Base-by-base conservation (phyloP, 2,329 filamentous ascomycete genomes). In the Pseudogymnoascus verrucosus region DNA sequence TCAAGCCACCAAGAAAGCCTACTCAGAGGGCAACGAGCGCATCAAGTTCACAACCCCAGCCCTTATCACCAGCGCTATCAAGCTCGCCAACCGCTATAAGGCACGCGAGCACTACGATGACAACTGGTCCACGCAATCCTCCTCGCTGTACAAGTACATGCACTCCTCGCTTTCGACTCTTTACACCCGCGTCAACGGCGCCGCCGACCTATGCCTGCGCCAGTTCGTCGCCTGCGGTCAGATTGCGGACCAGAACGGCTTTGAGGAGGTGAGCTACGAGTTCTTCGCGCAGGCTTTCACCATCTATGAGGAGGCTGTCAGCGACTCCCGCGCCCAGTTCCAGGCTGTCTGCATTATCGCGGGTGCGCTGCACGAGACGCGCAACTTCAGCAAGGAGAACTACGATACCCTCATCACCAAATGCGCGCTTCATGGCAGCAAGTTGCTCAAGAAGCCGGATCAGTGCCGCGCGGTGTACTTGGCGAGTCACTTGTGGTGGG, bases 371-470 rank as follows among this genome's bases (percentile, higher is more conserved):
- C 93, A 97, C 73, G 89, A 91, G 67, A 93, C 91, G 11, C 84
- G 93, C 64, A 88, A 93, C 71, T 99, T 99, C 74, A 88, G 90
- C 66, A 93, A 93, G 75, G 95, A 99, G 77, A 99, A 98, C 73
- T 99, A 98, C 76, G 96, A 99, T 75, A 99, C 95, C 0, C 81
- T 99, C 36, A 99, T 99, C 73, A 99, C 95, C 8, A 99, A 99
- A 77, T 96, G 92, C 69, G 93, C 96, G 2, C 83, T 98, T 69
- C 96, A 99, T 73, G 93, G 95, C 16, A 97, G 93, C 78, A 99
- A 98, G 76, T 80, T 99, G 68, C 82, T 99, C 70, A 93, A 96
- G 77, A 99, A 99, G 78, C 96, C 95, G 1, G 95, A 99, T 74
- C 95, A 99, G 77, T 99, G 95, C 75, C 87, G 95, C 23, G 95